Evolutionary conservation across 306 rosid genomes (phyloP), one percentile per base, ranked within the genome.

Genomic region (Cyamopsis tetragonoloba): DNA sequence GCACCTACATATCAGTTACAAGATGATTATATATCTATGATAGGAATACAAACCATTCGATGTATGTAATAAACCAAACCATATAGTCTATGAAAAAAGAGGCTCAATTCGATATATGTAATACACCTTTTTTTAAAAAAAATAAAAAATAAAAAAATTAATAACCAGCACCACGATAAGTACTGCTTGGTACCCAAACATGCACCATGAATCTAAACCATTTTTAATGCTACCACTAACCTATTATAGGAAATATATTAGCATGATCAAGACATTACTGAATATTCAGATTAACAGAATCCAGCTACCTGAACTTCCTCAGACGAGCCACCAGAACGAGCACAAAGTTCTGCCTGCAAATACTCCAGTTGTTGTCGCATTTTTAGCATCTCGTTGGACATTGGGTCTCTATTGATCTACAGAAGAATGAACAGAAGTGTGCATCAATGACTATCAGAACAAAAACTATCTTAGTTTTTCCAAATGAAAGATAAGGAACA

Each of bases 311-410:
- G 99, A 76, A 88, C 82, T 85, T 95, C 99, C 71, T 72, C 97
- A 50, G 96, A 82, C 53, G 97, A 86, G 71, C 96, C 88, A 27
- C 97, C 97, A 54, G 91, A 73, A 68, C 96, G 96, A 7, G 99
- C 86, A 82, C 93, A 95, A 74, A 95, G 97, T 79, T 95, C 99
- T 38, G 99, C 99, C 83, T 91, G 96, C 80, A 95, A 86, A 81
- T 35, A 86, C 82, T 91, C 97, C 76, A 95, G 81, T 70, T 88
- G 91, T 71, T 95, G 99, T 75, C 97, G 87, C 99, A 95, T 95
- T 87, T 95, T 95, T 72, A 88, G 78, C 97, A 95, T 91, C 83
- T 95, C 99, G 64, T 47, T 91, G 62, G 99, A 88, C 92, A 91
- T 88, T 80, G 99, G 97, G 66, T 95, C 99, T 91, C 99, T 84